Evolutionary conservation across 176 grass and related monocot species (phyloP), one percentile per base, ranked within the genome.

Genomic region (Triticum timopheevii): DNA sequence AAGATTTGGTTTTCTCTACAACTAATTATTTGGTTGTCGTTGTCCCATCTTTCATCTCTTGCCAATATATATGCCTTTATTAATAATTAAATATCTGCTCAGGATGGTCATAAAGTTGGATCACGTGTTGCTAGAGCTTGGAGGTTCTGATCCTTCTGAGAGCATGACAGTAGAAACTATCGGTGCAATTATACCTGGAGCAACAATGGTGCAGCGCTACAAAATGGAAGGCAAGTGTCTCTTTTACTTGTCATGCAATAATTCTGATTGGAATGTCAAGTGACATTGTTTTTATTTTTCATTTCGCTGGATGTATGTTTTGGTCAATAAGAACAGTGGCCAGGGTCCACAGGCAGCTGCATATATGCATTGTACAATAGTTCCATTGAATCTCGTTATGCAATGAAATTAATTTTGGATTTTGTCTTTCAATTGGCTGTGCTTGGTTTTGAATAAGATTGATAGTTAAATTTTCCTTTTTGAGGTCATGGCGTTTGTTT

Each of bases 121-220:
- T 90, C 91, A 68, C 94, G 97, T 87, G 94, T 92, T 86, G 90
- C 94, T 8, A 85, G 97, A 82, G 94, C 50, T 90, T 8, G 85
- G 97, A 82, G 94, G 97, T 9, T 94, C 97, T 86, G 94, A 93
- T 90, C 93, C 96, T 80, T 98, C 93, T 83, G 92, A 94, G 92
- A 99, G 94, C 62, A 94, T 96, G 83, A 90, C 92, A 84, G 92
- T 94, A 76, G 89, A 94, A 92, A 99, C 93, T 88, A 94, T 93
- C 59, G 94, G 90, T 85, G 90, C 92, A 65, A 91, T 96, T 92
- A 96, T 99, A 91, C 90, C 91, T 31, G 92, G 92, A 61, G 94
- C 89, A 82, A 94, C 97, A 45, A 94, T 94, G 87, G 89, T 83
- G 72, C 80, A 94, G 20, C 87, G 88, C 81, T 96, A 94, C 89